Evolutionary conservation across 352 stramenopile genomes (phyloP).

Genomic region (Phytopythium sindhum): DNA sequence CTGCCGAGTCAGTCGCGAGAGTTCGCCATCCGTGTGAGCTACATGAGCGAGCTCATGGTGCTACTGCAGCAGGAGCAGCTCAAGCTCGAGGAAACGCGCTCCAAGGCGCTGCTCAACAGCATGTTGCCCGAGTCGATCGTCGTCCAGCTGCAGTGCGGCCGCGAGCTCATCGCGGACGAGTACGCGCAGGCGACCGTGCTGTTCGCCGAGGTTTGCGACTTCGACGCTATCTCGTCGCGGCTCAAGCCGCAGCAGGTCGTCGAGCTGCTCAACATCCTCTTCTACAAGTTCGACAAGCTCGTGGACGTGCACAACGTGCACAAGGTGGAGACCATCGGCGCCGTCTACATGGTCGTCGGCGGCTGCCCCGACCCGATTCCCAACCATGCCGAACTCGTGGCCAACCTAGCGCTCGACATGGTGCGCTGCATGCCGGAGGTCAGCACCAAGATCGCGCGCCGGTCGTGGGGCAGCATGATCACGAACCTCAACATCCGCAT

Average conservation of each 20-base stretch:
- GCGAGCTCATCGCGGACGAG: constrained; percentile 81
- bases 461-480: constrained; percentile 63
- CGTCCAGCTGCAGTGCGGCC: constrained; percentile 66
- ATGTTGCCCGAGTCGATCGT: constrained; percentile 84
- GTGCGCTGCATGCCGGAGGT: constrained; percentile 78
- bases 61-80: constrained; percentile 77
- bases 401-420: constrained; percentile 80
- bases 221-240: constrained; percentile 79
- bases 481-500: constrained; percentile 83
- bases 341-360: constrained; percentile 88
- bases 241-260: constrained; percentile 83
- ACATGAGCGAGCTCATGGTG: constrained; percentile 86
- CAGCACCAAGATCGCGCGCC: constrained; percentile 63
- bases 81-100: constrained; percentile 76
- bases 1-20: constrained; percentile 73
- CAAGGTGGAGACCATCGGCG: constrained; percentile 90
- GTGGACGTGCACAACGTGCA: constrained; percentile 86
- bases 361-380: constrained; percentile 65
- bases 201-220: constrained; percentile 82
- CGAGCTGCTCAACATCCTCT: constrained; percentile 86
- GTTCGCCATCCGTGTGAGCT: constrained; percentile 78
- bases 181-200: constrained; percentile 73
- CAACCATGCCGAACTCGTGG: constrained; percentile 79
- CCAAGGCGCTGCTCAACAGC: constrained; percentile 75
- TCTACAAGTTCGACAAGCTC: constrained; percentile 88